Percentiles rank a stretch among this genome's conserved stretches.
phyloP scores from a whole-genome alignment of 2,329 filamentous ascomycete species.

The Fusarium anguioides region DNA sequence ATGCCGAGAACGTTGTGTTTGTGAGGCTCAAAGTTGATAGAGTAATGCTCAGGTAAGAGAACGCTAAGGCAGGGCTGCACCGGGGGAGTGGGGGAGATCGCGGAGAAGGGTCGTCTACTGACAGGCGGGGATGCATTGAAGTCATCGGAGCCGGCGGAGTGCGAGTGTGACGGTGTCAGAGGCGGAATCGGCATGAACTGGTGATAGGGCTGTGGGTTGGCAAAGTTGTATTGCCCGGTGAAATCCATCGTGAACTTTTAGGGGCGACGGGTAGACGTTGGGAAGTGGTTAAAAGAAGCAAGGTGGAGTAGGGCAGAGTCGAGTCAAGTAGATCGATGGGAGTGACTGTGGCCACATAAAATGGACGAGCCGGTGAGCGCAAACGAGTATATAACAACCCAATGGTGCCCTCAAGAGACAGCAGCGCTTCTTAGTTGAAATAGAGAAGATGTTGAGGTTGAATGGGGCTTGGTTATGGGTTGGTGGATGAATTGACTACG shows the following conservation, averaged over 20 bases:
- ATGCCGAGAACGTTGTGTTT: constrained; percentile 12
- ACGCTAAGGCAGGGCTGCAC: constrained; percentile 47
- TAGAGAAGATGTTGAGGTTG: constrained; percentile 7
- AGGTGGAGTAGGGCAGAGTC: constrained; percentile 23
- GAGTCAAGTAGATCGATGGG: constrained; percentile 18
- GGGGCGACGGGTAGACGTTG: constrained; percentile 3
- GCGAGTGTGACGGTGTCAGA: constrained; percentile 66
- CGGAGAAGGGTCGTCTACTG: constrained; percentile 51
- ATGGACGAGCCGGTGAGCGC: background rate
- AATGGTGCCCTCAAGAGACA: constrained; percentile 2
- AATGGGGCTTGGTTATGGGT: constrained; percentile 17
- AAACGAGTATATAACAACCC: constrained; percentile 4
- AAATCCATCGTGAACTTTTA: constrained; percentile 61
- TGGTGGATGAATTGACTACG: constrained; percentile 12
- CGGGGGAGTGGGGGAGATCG: constrained; percentile 42
- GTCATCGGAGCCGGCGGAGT: constrained; percentile 65
- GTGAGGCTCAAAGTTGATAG: constrained; percentile 39
- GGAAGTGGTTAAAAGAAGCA: constrained; percentile 4
- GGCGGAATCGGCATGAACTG: constrained; percentile 65
- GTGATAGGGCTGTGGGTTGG: constrained; percentile 62
- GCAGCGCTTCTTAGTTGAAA: constrained; percentile 11
- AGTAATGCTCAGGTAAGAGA: constrained; percentile 52
- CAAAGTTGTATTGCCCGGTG: constrained; percentile 59
- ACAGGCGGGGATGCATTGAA: constrained; percentile 67
- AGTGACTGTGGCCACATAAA: constrained; percentile 6